Base-by-base conservation (phyloP, 148 eudicot genomes). In the Vaccinium vitisidaea region DNA sequence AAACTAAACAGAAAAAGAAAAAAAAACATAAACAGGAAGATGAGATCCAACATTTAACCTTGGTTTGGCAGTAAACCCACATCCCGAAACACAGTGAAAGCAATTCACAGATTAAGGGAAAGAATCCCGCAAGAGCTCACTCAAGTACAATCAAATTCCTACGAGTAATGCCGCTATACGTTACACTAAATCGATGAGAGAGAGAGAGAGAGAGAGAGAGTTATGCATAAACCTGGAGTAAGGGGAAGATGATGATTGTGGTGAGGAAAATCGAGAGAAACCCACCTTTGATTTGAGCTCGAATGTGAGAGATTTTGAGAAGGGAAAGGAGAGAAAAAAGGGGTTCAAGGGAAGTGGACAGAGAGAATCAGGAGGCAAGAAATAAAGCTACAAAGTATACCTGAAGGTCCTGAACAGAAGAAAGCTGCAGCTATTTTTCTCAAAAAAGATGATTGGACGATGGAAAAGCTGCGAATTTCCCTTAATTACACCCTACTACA, bases 221-320 rank as follows among this genome's bases (percentile, higher is more conserved):
- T 54, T 3, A 13, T 54, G 58, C n/a, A 23, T n/a, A 63, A 25
- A 65, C 71, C 71, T 65, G 25, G 71, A 3, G 25, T n/a, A 63
- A 63, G 70, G 71, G 71, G 71, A 0, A 65, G 2, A 25, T 11
- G 2, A 23, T 65, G 71, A 13, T 25, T 65, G 15, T 10, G 71
- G 32, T 23, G 71, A 65, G 23, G 27, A 69, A 25, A 69, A 27
- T 69, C 74, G 74, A 25, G 74, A 69, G 74, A 69, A 27, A 69
- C 39, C 74, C 39, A 69, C 2, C 74, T 65, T 11, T 23, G 70
- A 65, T 65, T 65, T n/a, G 79, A 76, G 79, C 79, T 43, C 52
- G 13, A 49, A 76, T 49, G 27, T 18, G n/a, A 32, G 19, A 32
- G 16, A 71, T 13, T 27, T 16, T 5, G 6, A 14, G 48, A 36